A percentile compares a stretch with the other conserved stretches of the same genome.
Conservation (phyloP, 768 basidiomycete genomes). For the Tephrocybe sp. region DNA sequence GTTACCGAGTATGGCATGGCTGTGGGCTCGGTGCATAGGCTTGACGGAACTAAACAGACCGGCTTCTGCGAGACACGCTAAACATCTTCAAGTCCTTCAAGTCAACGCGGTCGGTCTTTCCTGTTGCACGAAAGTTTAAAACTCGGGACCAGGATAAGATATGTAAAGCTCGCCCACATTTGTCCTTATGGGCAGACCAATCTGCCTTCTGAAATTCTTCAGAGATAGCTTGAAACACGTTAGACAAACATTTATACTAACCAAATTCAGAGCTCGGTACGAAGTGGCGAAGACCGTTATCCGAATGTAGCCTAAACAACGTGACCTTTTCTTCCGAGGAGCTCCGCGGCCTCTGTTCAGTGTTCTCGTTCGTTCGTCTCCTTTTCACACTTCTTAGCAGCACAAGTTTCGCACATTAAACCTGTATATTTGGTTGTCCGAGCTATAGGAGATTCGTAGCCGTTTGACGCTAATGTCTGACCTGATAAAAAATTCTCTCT, state of each 20-base stretch:
- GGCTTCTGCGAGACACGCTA: conserved; percentile 27
- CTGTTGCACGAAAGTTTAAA: not conserved
- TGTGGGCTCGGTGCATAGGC: conserved; percentile 22
- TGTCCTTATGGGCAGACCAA: not conserved
- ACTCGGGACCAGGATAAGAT: not conserved
- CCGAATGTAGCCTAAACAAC: too few relatives aligned
- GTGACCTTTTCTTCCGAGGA: too few relatives aligned
- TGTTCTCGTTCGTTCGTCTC: too few relatives aligned
- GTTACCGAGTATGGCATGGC: conserved; percentile 26
- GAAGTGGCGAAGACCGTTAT: not conserved
- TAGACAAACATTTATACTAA: not conserved
- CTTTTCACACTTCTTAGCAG: too few relatives aligned
- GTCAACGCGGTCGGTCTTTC: conserved; percentile 27
- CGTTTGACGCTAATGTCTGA: too few relatives aligned
- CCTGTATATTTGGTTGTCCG: too few relatives aligned
- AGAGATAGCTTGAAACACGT: not conserved
- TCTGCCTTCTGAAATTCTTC: not conserved
- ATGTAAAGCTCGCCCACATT: conserved; percentile 1
- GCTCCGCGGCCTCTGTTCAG: too few relatives aligned
- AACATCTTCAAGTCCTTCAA: conserved; percentile 28
- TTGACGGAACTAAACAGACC: conserved; percentile 17
- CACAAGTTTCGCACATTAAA: too few relatives aligned
- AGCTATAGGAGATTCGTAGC: too few relatives aligned
- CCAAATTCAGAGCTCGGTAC: conserved; percentile 6
- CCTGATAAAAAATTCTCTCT: too few relatives aligned